phyloP scores from a whole-genome alignment of 2,329 filamentous ascomycete genomes.

The Cladophialophora psammophila region DNA sequence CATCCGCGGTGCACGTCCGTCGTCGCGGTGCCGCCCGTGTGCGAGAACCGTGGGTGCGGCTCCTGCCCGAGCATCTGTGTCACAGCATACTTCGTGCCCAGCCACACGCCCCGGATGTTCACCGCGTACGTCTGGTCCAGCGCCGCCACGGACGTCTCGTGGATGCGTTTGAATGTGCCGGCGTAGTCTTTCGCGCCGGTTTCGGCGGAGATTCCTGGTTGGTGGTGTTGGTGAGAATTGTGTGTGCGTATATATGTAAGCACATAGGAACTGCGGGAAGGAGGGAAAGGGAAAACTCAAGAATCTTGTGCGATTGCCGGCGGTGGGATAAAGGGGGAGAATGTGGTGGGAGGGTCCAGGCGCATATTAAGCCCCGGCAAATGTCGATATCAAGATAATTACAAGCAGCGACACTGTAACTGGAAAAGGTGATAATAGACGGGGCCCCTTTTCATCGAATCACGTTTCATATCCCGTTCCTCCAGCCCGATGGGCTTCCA shows the following conservation, averaged over 20 bases:
- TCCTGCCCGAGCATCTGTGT: conserved; percentile 37
- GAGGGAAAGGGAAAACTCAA: background rate
- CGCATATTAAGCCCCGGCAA: no score
- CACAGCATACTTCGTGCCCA: conserved; percentile 49
- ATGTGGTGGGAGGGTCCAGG: no score
- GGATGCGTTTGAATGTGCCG: conserved; percentile 19
- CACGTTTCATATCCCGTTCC: no score
- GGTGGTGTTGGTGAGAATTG: background rate
- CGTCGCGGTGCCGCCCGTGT: conserved; percentile 16
- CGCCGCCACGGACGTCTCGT: conserved; percentile 22
- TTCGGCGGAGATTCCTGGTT: conserved; percentile 30
- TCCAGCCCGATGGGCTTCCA: no score
- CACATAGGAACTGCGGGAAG: background rate
- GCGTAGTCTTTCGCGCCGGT: background rate
- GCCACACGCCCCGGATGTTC: conserved; percentile 51
- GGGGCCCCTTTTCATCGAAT: no score
- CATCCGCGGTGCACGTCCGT: conserved; percentile 40
- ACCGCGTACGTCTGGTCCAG: conserved; percentile 40
- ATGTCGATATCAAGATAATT: no score
- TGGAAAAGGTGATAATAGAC: no score
- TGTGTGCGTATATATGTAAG: no score
- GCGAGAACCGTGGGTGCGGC: conserved; percentile 24
- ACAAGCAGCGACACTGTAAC: no score
- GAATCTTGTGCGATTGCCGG: no score
- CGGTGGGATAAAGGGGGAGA: no score